Evolutionary conservation across 495 filamentous ascomycete species (phyloP).

Genomic region (Friedmanniomyces endolithicus): DNA sequence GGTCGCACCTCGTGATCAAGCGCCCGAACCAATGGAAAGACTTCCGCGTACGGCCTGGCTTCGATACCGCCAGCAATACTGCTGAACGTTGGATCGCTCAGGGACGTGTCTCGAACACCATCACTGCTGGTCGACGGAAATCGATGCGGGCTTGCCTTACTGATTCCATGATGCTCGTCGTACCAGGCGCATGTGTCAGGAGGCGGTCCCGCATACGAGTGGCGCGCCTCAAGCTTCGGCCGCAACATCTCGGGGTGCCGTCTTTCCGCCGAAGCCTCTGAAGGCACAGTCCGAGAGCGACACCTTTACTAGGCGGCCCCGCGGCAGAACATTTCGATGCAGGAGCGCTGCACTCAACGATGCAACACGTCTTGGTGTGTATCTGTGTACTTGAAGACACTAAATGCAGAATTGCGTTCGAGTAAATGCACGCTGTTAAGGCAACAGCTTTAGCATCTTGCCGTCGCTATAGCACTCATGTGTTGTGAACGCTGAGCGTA

Average conservation of each 20-base stretch:
- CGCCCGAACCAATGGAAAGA: constrained; percentile 55
- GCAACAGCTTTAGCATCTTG: too few species aligned
- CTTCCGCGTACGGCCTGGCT: constrained; percentile 22
- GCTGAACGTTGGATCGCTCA: constrained; percentile 32
- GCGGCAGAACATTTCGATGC: too few species aligned
- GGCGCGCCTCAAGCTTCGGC: constrained; percentile 40
- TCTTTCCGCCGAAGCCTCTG: too few species aligned
- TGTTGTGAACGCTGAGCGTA: too few species aligned
- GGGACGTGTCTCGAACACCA: constrained; percentile 23
- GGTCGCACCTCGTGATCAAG: constrained; percentile 76
- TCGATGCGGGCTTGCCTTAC: not conserved
- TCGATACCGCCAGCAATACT: constrained; percentile 36
- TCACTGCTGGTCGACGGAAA: constrained; percentile 9
- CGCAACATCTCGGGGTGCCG: constrained; percentile 23
- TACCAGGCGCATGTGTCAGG: constrained; percentile 31
- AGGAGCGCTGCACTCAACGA: too few species aligned
- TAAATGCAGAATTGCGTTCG: too few species aligned
- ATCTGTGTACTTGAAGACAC: too few species aligned
- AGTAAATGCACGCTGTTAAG: too few species aligned
- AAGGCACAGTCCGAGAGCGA: too few species aligned
- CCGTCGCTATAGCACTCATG: too few species aligned
- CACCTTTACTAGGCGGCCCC: too few species aligned
- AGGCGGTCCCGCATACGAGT: constrained; percentile 43
- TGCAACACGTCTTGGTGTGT: too few species aligned
- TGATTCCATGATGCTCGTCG: not conserved